Evolutionary conservation across 148 eudicot genomes (phyloP), one percentile per base, ranked within the genome.

Genomic region (Heliamphora exappendiculata): DNA sequence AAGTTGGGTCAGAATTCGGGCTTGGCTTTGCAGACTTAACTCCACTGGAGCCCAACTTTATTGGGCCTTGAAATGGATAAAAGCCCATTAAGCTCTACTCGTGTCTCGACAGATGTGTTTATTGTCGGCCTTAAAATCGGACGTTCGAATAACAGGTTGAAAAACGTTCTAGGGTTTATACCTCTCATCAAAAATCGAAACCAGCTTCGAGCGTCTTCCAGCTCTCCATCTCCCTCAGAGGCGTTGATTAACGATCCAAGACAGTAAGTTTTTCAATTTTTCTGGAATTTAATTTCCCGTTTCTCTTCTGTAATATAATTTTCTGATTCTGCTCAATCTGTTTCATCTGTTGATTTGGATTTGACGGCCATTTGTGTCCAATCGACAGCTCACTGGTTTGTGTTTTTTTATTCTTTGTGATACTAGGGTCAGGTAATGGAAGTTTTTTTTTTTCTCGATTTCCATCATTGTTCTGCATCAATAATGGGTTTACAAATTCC

Each of bases 161-260:
- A 54, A 72, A 39, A 50, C 58, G 51, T 73, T 57, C 76, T 73
- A 55, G 76, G 76, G 65, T 58, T 73, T 34, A 34, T 41, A 20
- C 16, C 34, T 39, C 76, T 67, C 71, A 13, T 22, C 65, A 1
- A 19, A 54, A 41, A 5, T 67, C 71, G 8, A 39, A 4, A 24
- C 51, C 33, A 13, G n/a, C 1, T 22, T 42, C 65, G 49, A 58
- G n/a, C 66, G 57, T 39, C 53, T 31, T 10, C 7, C 45, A n/a
- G 5, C 39, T 22, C 33, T 72, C 19, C 0, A 66, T 57, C 31
- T 39, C 19, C 33, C 64, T 39, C 51, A 2, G 44, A 31, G 50
- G 22, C 16, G 20, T 26, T 58, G 51, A 58, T 70, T 57, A 10
- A 59, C 34, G 3, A 4, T 5, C 19, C 76, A 73, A 57, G 19